Evolutionary conservation across 2,329 filamentous ascomycete species (phyloP).

Genomic region (Aureobasidium zeae): DNA sequence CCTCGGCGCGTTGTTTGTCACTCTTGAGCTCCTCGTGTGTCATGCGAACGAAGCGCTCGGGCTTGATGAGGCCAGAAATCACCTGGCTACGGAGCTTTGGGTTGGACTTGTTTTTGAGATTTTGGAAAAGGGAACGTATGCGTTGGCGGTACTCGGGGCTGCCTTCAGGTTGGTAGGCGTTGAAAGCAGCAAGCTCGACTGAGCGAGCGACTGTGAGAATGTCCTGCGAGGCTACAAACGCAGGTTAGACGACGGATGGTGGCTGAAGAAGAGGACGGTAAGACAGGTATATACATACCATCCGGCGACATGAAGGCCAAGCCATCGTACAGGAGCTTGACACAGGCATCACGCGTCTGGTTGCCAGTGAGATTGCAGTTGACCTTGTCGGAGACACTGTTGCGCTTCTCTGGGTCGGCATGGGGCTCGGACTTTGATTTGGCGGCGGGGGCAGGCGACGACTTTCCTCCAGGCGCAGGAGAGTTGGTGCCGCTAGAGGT

Average conservation of each 20-base stretch:
- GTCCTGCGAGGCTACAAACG: conserved; percentile 44
- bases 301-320: conserved; percentile 61
- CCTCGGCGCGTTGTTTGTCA: conserved; percentile 65
- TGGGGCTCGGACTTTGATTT: conserved; percentile 45
- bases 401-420: conserved; percentile 64
- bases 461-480: conserved; percentile 23
- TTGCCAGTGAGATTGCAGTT: conserved; percentile 67
- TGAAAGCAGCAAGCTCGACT: conserved; percentile 69
- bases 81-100: conserved; percentile 66
- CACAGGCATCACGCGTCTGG: conserved; percentile 67
- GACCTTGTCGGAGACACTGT: conserved; percentile 70
- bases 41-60: conserved; percentile 76
- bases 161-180: conserved; percentile 59
- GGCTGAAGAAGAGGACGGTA: neutral
- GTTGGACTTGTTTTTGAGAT: conserved; percentile 90
- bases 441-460: conserved; percentile 31
- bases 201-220: conserved; percentile 59
- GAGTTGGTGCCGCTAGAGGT: conserved; percentile 36
- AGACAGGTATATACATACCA: conserved; percentile 26
- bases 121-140: conserved; percentile 85
- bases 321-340: conserved; percentile 90
- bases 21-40: conserved; percentile 84
- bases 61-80: conserved; percentile 60
- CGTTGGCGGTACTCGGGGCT: conserved; percentile 71
- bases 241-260: conserved; percentile 12